These are phyloP conservation scores for Xylaria palmicola DNA, from an alignment of 495 filamentous ascomycete genomes.

Conservation along the genomic window DNA sequence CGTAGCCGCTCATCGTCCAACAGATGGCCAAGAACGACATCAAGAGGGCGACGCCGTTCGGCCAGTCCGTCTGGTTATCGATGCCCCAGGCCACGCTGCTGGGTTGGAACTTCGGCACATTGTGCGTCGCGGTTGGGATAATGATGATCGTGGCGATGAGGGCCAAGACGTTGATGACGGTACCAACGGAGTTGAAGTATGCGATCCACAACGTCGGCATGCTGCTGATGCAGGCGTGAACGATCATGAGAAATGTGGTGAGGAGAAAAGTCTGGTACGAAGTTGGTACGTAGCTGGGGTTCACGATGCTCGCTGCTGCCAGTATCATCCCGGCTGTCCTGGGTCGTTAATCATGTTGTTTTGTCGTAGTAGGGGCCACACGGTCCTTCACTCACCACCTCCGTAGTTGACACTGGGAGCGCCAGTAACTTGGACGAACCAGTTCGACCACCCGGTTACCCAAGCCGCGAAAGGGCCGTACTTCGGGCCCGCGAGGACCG, in stretches of 20 bases:
- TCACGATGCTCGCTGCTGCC: conserved; percentile 65
- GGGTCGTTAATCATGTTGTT: conserved; percentile 43
- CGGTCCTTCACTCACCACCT: conserved; percentile 24
- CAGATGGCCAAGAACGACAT: conserved; percentile 74
- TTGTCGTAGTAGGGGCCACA: not conserved
- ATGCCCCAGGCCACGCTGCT: conserved; percentile 69
- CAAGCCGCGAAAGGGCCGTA: conserved; percentile 75
- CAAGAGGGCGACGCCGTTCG: conserved; percentile 66
- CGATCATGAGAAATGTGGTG: conserved; percentile 65
- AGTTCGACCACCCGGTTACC: conserved; percentile 76
- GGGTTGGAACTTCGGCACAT: conserved; percentile 60
- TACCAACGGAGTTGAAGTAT: conserved; percentile 72
- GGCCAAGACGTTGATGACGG: conserved; percentile 71
- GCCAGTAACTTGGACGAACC: conserved; percentile 67
- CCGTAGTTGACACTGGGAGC: conserved; percentile 59
- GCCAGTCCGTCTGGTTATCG: conserved; percentile 67
- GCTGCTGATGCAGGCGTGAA: conserved; percentile 69
- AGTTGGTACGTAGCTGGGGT: conserved; percentile 64
- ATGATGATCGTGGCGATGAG: conserved; percentile 66
- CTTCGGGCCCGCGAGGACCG: conserved; percentile 73
- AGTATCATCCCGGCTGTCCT: conserved; percentile 67
- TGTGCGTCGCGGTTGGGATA: conserved; percentile 61
- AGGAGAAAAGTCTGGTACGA: conserved; percentile 71
- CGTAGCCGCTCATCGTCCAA: conserved; percentile 61
- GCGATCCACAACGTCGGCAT: conserved; percentile 75